These are phyloP conservation scores for Penicillium mononematosum DNA, from an alignment of 495 filamentous ascomycete species.

Conservation along the genomic window DNA sequence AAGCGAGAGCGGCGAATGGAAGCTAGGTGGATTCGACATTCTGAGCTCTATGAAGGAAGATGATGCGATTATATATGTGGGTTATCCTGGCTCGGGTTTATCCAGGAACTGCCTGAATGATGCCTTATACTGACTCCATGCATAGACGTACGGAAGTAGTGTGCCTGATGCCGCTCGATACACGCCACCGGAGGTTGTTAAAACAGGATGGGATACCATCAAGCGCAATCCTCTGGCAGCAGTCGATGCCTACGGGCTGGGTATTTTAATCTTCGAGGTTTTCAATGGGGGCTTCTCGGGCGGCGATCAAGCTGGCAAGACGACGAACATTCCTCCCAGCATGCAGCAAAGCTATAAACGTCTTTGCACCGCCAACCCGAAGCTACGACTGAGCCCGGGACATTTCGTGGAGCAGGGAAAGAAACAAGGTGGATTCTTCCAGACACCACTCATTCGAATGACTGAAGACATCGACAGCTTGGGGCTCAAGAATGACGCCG, in stretches of 20 bases:
- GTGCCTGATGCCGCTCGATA: slow-evolving; percentile 80
- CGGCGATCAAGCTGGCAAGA: slow-evolving; percentile 73
- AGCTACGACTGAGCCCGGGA: slow-evolving; percentile 75
- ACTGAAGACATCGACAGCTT: slow-evolving; percentile 90
- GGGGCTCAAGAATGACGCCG: slow-evolving; percentile 78
- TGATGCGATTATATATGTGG: slow-evolving; percentile 83
- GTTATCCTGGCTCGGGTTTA: slow-evolving; percentile 23
- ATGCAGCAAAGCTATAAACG: slow-evolving; percentile 91
- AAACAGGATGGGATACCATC: slow-evolving; percentile 82
- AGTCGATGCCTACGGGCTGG: slow-evolving; percentile 84
- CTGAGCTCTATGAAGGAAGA: slow-evolving; percentile 95
- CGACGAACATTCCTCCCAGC: slow-evolving; percentile 78
- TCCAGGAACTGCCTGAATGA: not conserved
- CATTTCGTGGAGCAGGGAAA: slow-evolving; percentile 89
- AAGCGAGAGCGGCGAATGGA: slow-evolving; percentile 97
- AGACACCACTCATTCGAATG: slow-evolving; percentile 84
- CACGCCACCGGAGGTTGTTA: slow-evolving; percentile 81
- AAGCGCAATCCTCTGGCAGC: slow-evolving; percentile 79
- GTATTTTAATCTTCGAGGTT: slow-evolving; percentile 79
- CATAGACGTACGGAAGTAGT: slow-evolving; percentile 77
- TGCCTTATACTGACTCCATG: slow-evolving; percentile 13
- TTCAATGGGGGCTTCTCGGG: slow-evolving; percentile 80
- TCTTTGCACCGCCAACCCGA: slow-evolving; percentile 83
- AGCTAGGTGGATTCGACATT: slow-evolving; percentile 88
- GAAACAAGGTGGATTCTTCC: slow-evolving; percentile 81